These are phyloP conservation scores for Boletus coccyginus DNA, from an alignment of 768 basidiomycete genomes.

Conservation along the genomic window DNA sequence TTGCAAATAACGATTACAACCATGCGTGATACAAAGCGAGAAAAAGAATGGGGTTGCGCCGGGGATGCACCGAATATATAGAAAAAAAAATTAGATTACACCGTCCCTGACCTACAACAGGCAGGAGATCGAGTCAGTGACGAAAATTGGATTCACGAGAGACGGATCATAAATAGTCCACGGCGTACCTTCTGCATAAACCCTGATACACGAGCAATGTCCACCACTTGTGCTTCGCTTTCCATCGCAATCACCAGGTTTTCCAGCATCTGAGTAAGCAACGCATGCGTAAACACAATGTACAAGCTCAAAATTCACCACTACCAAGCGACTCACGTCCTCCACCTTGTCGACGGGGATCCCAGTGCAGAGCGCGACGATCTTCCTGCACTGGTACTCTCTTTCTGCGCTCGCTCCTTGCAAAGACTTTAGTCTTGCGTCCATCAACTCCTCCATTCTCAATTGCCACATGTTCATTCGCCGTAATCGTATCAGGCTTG, in stretches of 20 bases:
- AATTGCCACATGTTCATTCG: conserved; percentile 82
- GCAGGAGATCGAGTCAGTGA: conserved; percentile 21
- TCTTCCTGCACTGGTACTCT: conserved; percentile 88
- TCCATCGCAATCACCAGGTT: conserved; percentile 84
- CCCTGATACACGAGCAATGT: conserved; percentile 81
- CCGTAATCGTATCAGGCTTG: conserved; percentile 66
- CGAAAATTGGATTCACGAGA: conserved; percentile 18
- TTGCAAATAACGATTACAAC: conserved; percentile 17
- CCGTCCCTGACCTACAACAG: conserved; percentile 38
- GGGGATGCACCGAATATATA: conserved; percentile 11
- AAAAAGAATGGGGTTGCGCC: conserved; percentile 9
- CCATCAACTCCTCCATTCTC: conserved; percentile 72
- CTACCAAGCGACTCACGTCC: conserved; percentile 56
- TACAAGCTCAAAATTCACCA: conserved; percentile 10
- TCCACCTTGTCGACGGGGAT: conserved; percentile 88
- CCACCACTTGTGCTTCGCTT: conserved; percentile 78
- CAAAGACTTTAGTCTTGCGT: conserved; percentile 62
- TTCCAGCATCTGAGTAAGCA: conserved; percentile 65
- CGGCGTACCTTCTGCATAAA: conserved; percentile 82
- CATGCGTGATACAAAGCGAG: conserved; percentile 34
- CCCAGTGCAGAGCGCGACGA: conserved; percentile 86
- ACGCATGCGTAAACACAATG: conserved; percentile 26
- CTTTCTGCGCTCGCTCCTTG: conserved; percentile 84
- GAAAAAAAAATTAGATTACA: conserved; percentile 35
- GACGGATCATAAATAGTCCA: conserved; percentile 13